phyloP scores from a whole-genome alignment of 208 protist genomes.

The Crithidia expoeki region DNA sequence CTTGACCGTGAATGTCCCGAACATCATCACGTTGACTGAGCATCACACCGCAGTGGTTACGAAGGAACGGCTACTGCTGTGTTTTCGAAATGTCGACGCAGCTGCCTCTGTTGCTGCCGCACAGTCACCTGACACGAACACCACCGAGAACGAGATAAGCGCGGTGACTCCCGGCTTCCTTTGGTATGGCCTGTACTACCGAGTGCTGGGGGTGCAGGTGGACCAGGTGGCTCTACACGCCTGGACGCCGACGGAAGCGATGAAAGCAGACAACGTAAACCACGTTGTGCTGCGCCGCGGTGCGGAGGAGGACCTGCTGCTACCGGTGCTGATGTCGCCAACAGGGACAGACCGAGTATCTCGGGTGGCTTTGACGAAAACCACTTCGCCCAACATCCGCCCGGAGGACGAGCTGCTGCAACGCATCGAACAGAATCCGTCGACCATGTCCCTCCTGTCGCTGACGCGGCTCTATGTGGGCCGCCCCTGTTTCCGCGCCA shows the following conservation, averaged over 20 bases:
- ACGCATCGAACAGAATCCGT: slow-evolving; percentile 40
- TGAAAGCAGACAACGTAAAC: slow-evolving; percentile 38
- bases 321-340: slow-evolving; percentile 38
- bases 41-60: slow-evolving; percentile 45
- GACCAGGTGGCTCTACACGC: slow-evolving; percentile 48
- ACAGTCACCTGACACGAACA: slow-evolving; percentile 6
- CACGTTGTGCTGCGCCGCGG: slow-evolving; percentile 62
- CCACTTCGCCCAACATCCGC: neutral
- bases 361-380: neutral
- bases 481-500: slow-evolving; percentile 25
- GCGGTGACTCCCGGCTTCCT: slow-evolving; percentile 33
- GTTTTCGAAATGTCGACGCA: slow-evolving; percentile 31
- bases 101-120: slow-evolving; percentile 14
- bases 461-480: slow-evolving; percentile 59
- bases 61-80: slow-evolving; percentile 41
- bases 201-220: slow-evolving; percentile 57
- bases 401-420: slow-evolving; percentile 42
- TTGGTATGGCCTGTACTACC: slow-evolving; percentile 56
- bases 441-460: slow-evolving; percentile 51
- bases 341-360: neutral
- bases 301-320: slow-evolving; percentile 44
- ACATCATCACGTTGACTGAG: slow-evolving; percentile 45
- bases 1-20: slow-evolving; percentile 35
- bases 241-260: slow-evolving; percentile 32
- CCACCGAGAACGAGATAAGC: slow-evolving; percentile 24